These are phyloP conservation scores for Neofusicoccum sp. DNA, from an alignment of 2,329 filamentous ascomycete species.

Conservation along the genomic window DNA sequence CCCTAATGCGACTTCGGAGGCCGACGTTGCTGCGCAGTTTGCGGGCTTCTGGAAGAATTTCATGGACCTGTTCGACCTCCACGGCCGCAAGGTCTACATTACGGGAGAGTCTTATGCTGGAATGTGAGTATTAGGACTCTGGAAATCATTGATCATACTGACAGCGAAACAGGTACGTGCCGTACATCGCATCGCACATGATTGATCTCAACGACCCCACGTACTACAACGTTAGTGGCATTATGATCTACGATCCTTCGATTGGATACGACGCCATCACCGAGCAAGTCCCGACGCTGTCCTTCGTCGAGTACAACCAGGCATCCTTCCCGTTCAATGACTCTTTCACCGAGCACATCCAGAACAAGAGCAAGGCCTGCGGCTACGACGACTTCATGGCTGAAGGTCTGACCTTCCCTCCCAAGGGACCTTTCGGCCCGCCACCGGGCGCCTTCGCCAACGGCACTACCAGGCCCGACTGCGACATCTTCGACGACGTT, in stretches of 20 bases:
- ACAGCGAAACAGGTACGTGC: conserved; percentile 29
- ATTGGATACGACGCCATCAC: conserved; percentile 30
- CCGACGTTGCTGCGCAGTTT: conserved; percentile 46
- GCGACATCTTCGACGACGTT: conserved; percentile 58
- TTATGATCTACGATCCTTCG: conserved; percentile 35
- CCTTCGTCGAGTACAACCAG: conserved; percentile 46
- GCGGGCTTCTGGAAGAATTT: conserved; percentile 55
- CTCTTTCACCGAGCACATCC: conserved; percentile 44
- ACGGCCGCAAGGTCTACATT: conserved; percentile 52
- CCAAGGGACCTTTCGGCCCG: conserved; percentile 29
- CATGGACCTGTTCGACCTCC: conserved; percentile 52
- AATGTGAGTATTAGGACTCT: conserved; percentile 24
- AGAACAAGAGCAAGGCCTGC: conserved; percentile 45
- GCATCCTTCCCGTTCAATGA: conserved; percentile 51
- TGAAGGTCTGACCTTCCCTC: conserved; percentile 44
- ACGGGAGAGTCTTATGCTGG: conserved; percentile 34
- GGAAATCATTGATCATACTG: neutral
- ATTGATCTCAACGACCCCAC: conserved; percentile 31
- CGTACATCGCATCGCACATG: conserved; percentile 37
- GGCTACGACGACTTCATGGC: conserved; percentile 50
- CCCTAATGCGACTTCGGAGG: conserved; percentile 41
- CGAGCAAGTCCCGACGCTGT: conserved; percentile 28
- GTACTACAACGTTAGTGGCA: conserved; percentile 37
- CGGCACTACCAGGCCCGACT: conserved; percentile 23
- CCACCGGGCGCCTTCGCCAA: conserved; percentile 8